A percentile compares a stretch with the other conserved stretches of the same genome.
phyloP scores from a whole-genome alignment of 345 rosid species.

The Clarkia xantiana region DNA sequence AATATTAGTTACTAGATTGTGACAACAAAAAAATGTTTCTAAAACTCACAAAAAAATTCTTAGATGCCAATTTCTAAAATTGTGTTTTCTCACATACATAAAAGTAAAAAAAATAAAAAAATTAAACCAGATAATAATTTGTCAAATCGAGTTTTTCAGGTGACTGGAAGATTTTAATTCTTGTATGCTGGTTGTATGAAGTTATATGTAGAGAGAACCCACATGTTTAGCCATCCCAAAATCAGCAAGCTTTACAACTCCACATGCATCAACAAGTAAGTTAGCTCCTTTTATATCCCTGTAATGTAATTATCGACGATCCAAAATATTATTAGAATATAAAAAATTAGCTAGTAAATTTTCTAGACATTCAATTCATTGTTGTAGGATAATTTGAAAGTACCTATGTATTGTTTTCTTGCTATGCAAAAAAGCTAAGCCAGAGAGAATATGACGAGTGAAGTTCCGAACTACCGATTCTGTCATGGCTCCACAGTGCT shows the following conservation, averaged over 20 bases:
- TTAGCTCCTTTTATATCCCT: conserved; percentile 99
- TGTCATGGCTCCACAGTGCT: conserved; percentile 86
- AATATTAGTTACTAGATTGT: too few species aligned
- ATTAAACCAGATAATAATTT: too few species aligned
- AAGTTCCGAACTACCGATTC: conserved; percentile 82
- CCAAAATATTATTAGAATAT: conserved; percentile 11
- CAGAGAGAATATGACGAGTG: conserved; percentile 87
- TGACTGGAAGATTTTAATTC: too few species aligned
- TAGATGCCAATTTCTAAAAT: not conserved
- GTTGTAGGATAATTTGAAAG: too few species aligned
- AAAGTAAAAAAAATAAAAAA: too few species aligned
- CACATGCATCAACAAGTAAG: conserved; percentile 90
- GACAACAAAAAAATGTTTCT: too few species aligned
- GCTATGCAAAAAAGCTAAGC: conserved; percentile 77
- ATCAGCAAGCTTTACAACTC: conserved; percentile 91
- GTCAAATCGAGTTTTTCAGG: too few species aligned
- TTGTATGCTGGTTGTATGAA: not conserved
- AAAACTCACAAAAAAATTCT: not conserved
- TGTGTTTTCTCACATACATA: not conserved
- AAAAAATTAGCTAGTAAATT: conserved; percentile 5
- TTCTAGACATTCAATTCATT: too few species aligned
- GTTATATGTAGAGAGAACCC: conserved; percentile 14
- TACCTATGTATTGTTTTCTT: conserved; percentile 92
- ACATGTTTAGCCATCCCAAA: conserved; percentile 99
- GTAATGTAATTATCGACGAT: too few species aligned